These are phyloP conservation scores for Talaromyces islandicus DNA, from an alignment of 2,329 filamentous ascomycete genomes.

Conservation along the genomic window DNA sequence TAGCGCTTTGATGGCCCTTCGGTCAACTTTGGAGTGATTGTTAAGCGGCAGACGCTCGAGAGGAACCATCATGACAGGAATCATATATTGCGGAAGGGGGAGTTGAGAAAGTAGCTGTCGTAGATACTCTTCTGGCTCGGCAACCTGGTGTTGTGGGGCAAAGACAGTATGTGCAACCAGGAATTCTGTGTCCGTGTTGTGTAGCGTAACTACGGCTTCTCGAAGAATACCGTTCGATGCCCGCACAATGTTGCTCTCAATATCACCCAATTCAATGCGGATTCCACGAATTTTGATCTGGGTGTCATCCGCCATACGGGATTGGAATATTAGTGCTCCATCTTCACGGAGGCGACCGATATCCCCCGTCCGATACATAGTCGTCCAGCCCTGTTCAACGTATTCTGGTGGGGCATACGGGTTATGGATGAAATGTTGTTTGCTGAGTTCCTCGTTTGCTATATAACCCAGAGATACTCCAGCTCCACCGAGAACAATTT, in stretches of 20 bases:
- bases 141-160: background rate
- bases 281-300: slow-evolving; percentile 27
- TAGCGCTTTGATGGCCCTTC: slow-evolving; percentile 14
- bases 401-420: slow-evolving; percentile 1
- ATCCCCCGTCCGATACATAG: slow-evolving; percentile 24
- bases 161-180: slow-evolving; percentile 5
- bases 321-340: slow-evolving; percentile 15
- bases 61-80: slow-evolving; percentile 23
- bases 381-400: slow-evolving; percentile 16
- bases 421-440: slow-evolving; percentile 17
- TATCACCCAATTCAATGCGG: slow-evolving; percentile 43
- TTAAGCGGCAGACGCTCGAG: slow-evolving; percentile 22
- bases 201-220: slow-evolving; percentile 1
- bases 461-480: slow-evolving; percentile 17
- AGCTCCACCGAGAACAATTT: slow-evolving; percentile 31
- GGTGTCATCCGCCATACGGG: slow-evolving; percentile 24
- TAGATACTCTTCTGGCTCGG: slow-evolving; percentile 20
- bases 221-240: slow-evolving; percentile 13
- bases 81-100: slow-evolving; percentile 33
- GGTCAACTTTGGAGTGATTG: slow-evolving; percentile 24
- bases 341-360: slow-evolving; percentile 18
- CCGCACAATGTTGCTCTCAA: slow-evolving; percentile 30
- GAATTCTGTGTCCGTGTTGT: background rate
- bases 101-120: no score
- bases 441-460: no score